phyloP scores from a whole-genome alignment of 306 rosid species.

The Dicorynia guianensis region DNA sequence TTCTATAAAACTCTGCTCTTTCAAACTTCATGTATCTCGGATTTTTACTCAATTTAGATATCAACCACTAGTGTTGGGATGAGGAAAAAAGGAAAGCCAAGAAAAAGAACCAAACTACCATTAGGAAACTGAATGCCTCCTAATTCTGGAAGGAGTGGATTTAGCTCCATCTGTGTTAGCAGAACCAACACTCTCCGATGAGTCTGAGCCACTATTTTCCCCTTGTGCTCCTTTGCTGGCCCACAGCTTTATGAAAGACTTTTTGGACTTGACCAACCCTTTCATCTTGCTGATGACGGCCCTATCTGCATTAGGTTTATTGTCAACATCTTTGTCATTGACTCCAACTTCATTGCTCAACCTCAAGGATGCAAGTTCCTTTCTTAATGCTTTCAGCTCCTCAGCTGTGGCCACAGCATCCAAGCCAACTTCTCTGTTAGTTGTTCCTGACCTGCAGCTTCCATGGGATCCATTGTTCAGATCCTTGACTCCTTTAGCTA shows the following conservation, averaged over 20 bases:
- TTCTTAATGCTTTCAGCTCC: constrained; percentile 86
- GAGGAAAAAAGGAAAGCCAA: constrained; percentile 1
- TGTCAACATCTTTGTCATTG: constrained; percentile 60
- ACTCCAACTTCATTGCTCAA: constrained; percentile 59
- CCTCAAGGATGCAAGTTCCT: constrained; percentile 87
- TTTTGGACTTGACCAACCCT: constrained; percentile 82
- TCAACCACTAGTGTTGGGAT: constrained; percentile 39
- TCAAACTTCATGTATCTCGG: constrained; percentile 57
- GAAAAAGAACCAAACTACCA: constrained; percentile 40
- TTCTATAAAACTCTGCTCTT: constrained; percentile 45
- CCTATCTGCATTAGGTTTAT: constrained; percentile 62
- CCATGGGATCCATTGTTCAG: constrained; percentile 71
- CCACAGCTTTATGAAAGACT: constrained; percentile 78
- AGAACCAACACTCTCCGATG: constrained; percentile 85
- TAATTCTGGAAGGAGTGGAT: constrained; percentile 87
- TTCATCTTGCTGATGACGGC: constrained; percentile 83
- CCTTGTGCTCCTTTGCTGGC: constrained; percentile 86
- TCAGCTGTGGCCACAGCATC: constrained; percentile 78
- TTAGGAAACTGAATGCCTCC: constrained; percentile 96
- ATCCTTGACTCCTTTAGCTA: constrained; percentile 75
- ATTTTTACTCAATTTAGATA: constrained; percentile 47
- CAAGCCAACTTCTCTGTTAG: constrained; percentile 78
- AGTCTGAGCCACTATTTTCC: constrained; percentile 92
- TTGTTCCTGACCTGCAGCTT: constrained; percentile 88
- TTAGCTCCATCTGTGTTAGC: constrained; percentile 86